A percentile compares a stretch with the other conserved stretches of the same genome.
Evolutionary conservation across 139 green algal genomes (phyloP).

Genomic region (Bryopsis sp.): DNA sequence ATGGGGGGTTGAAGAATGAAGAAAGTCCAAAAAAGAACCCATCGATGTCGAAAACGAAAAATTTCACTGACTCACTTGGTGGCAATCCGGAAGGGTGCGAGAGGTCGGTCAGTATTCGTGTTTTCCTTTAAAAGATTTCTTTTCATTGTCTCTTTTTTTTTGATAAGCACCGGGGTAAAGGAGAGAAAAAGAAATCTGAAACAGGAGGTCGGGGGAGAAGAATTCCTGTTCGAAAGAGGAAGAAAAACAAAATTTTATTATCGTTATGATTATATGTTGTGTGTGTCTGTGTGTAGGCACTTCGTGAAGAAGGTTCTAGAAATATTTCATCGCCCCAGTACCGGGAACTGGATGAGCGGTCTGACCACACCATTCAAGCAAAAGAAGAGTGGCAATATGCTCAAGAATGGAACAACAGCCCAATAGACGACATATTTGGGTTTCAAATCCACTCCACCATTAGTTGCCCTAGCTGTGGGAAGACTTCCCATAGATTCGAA

Average conservation of each 20-base stretch:
- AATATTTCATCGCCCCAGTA: constrained; percentile 14
- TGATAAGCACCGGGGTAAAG: no score
- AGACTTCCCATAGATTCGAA: constrained; percentile 7
- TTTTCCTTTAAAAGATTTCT: no score
- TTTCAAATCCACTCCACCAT: constrained; percentile 11
- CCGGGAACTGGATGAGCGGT: constrained; percentile 9
- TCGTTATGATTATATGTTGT: neutral
- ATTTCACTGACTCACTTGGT: no score
- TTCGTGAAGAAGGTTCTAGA: neutral
- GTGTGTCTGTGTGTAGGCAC: no score
- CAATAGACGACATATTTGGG: constrained; percentile 17
- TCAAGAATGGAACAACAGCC: constrained; percentile 12
- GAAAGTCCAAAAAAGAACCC: no score
- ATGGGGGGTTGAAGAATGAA: no score
- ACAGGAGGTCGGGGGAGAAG: no score
- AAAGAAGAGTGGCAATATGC: constrained; percentile 12
- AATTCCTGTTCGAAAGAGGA: neutral
- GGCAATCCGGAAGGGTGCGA: no score
- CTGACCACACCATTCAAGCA: neutral
- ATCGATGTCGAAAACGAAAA: no score
- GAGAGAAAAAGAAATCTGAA: no score
- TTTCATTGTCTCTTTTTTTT: no score
- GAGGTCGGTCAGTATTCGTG: no score
- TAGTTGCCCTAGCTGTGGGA: neutral
- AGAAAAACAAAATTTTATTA: neutral